Evolutionary conservation across 176 grass and related monocot genomes (phyloP), one percentile per base, ranked within the genome.

Genomic region (Zoysia japonica): DNA sequence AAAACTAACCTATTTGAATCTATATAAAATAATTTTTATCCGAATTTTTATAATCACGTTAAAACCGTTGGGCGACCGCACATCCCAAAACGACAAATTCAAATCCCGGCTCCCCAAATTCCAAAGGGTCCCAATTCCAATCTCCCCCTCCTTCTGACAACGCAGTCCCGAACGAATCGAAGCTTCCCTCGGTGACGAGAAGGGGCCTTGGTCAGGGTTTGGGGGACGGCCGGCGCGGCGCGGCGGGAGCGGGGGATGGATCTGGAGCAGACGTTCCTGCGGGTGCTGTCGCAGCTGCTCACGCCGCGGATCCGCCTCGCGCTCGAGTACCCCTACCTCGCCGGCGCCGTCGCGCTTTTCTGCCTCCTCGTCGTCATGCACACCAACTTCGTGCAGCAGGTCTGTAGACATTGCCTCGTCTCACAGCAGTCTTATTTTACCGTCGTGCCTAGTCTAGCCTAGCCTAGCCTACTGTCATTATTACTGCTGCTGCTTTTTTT

Each of bases 351-450:
- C 85, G 84, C 90, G 64, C 86, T 99, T 84, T 99, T 99, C 81
- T 90, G 81, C 78, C 91, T 99, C 48, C 90, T 99, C 49, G 86
- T 99, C 43, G 96, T 95, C 84, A 99, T 99, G 92, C 96, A 99
- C 88, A 89, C 86, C 67, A 95, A 99, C 88, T 99, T 99, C 88
- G 96, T 99, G 47, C 96, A 99, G 78, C 96, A 99, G 96, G 96
- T 99, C 67, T 90, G 65, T 16, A 64, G 48, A 11, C 46, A 2
- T 5, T 4, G 46, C 15, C 53, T 15, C 17, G 61, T 28, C 28
- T 28, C 28, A 28, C 28, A 28, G 28, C 28, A 28, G 28, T 28
- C 28, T 28, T 28, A 28, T 28, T 28, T 28, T 28, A 28, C 28
- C 28, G 28, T 28, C 28, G 28, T 28, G 28, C 28, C 28, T 28